Percentiles rank a stretch among this genome's conserved stretches.
These are phyloP conservation scores for Trichoderma semiorbis DNA, from an alignment of 2,329 filamentous ascomycete species.

Conservation along the genomic window DNA sequence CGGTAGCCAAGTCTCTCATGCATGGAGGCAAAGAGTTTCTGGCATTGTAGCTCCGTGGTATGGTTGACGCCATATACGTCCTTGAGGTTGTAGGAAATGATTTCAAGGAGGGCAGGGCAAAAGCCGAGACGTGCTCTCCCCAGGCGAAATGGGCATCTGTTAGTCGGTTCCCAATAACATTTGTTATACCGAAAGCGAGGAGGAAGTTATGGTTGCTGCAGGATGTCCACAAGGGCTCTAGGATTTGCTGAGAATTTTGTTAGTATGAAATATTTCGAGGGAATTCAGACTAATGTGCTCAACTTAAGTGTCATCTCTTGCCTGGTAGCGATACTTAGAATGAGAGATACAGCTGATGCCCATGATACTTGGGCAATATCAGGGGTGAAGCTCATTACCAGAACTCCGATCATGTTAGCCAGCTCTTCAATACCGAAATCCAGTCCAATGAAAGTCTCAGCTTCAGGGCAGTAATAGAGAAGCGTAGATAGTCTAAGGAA, in stretches of 20 bases:
- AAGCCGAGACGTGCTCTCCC: not conserved
- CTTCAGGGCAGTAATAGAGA: too few species aligned
- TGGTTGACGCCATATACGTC: not conserved
- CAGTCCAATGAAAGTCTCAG: too few species aligned
- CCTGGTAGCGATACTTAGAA: too few species aligned
- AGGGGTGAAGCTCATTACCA: too few species aligned
- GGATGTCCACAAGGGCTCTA: not conserved
- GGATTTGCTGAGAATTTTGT: not conserved
- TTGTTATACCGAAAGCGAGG: not conserved
- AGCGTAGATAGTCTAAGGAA: too few species aligned
- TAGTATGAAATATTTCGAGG: not conserved
- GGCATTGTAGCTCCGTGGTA: not conserved
- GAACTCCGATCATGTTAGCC: too few species aligned
- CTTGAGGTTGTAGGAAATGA: not conserved
- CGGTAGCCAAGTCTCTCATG: not conserved
- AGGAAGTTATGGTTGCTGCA: not conserved
- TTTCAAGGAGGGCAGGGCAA: not conserved
- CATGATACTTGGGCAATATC: too few species aligned
- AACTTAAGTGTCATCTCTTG: too few species aligned
- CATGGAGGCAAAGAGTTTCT: not conserved
- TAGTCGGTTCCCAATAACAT: rapidly evolving
- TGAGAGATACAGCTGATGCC: too few species aligned
- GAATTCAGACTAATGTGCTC: too few species aligned
- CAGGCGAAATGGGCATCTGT: not conserved
- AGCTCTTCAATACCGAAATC: too few species aligned